These are phyloP conservation scores for Mycena leptocephala DNA, from an alignment of 768 basidiomycete species.

Conservation along the genomic window DNA sequence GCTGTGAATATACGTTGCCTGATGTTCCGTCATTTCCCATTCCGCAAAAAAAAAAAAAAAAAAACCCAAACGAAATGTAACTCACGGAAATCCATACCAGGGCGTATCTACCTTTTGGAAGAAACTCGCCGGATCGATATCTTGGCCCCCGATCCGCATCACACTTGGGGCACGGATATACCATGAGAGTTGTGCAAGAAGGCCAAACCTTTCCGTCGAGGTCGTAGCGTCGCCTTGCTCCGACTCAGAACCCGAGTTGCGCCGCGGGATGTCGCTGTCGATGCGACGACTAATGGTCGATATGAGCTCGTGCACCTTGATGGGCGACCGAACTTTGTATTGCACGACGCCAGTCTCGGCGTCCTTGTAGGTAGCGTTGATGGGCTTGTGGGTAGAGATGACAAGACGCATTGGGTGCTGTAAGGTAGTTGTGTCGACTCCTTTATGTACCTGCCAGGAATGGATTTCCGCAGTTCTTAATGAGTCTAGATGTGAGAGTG, in stretches of 20 bases:
- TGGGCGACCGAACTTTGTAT: constrained; percentile 25
- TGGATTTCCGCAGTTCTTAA: neutral
- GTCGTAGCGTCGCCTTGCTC: neutral
- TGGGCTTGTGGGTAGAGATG: constrained; percentile 23
- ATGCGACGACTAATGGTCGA: constrained; percentile 26
- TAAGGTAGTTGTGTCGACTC: neutral
- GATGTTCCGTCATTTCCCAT: neutral
- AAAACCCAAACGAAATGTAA: too few relatives aligned
- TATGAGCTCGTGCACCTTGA: constrained; percentile 22
- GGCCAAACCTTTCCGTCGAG: constrained; percentile 8
- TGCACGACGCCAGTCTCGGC: constrained; percentile 10
- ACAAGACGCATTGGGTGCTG: constrained; percentile 11
- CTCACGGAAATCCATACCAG: constrained; percentile 10
- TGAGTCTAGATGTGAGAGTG: neutral
- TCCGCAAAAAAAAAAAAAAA: neutral
- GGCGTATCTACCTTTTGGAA: neutral
- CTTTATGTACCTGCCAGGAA: neutral
- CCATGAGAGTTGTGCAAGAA: constrained; percentile 22
- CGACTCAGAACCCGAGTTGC: neutral
- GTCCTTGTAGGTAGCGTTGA: constrained; percentile 24
- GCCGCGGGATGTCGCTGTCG: constrained; percentile 29
- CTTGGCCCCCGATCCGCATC: constrained; percentile 24
- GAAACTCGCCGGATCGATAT: constrained; percentile 19
- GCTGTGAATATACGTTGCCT: constrained; percentile 21
- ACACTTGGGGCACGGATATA: neutral